Percentiles rank a stretch among this genome's conserved stretches.
Conservation (phyloP, 129 eudicot species). For the Lonicera japonica region DNA sequence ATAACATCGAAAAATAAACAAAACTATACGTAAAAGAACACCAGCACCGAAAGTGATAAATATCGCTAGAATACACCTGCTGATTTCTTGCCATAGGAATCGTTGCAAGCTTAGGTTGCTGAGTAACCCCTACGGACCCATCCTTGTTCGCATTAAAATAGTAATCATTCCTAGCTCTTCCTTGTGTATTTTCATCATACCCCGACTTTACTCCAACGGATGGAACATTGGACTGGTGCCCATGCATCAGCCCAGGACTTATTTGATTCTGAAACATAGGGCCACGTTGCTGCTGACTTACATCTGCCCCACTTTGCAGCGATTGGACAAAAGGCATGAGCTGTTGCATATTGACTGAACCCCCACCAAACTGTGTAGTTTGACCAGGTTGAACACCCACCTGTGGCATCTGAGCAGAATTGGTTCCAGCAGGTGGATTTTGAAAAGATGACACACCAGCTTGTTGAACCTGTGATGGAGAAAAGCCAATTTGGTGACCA, state of each 20-base stretch:
- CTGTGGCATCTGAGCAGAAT: slow-evolving; percentile 22
- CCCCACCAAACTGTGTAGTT: slow-evolving; percentile 36
- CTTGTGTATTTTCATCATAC: slow-evolving; percentile 51
- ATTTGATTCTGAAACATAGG: slow-evolving; percentile 56
- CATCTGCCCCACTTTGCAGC: slow-evolving; percentile 39
- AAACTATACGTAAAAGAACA: too few relatives aligned
- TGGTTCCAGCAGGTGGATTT: slow-evolving; percentile 30
- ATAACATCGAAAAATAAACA: too few relatives aligned
- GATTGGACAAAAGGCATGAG: slow-evolving; percentile 13
- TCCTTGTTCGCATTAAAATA: slow-evolving; percentile 41
- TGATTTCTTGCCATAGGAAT: slow-evolving; percentile 66
- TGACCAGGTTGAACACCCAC: slow-evolving; percentile 40
- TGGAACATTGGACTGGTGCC: slow-evolving; percentile 53
- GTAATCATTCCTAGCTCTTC: slow-evolving; percentile 50
- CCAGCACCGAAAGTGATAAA: neutral
- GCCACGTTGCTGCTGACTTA: slow-evolving; percentile 44
- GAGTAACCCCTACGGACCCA: slow-evolving; percentile 32
- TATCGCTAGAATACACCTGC: slow-evolving; percentile 30
- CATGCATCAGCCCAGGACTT: slow-evolving; percentile 47
- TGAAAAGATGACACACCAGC: slow-evolving; percentile 37
- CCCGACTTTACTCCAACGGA: slow-evolving; percentile 44
- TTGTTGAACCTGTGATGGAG: slow-evolving; percentile 41
- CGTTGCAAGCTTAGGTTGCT: slow-evolving; percentile 79
- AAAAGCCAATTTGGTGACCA: slow-evolving; percentile 36
- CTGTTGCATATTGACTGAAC: slow-evolving; percentile 43